phyloP scores from a whole-genome alignment of 192 early-diverging fungal genomes.

The Coemansia sp. region DNA sequence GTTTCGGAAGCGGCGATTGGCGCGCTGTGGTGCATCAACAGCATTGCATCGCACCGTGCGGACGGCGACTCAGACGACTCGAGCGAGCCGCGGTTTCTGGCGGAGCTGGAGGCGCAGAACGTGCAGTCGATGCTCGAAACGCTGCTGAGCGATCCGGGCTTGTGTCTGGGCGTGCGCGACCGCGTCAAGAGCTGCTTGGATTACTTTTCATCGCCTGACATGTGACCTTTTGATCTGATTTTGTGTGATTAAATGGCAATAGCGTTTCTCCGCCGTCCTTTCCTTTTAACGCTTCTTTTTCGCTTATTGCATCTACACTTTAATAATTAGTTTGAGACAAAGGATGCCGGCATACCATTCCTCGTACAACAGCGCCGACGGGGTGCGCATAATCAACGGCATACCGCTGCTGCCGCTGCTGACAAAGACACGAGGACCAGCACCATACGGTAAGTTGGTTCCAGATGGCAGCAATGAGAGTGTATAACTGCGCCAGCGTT shows the following conservation, averaged over 20 bases:
- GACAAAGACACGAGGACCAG: conserved; percentile 82
- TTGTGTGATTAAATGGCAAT: neutral
- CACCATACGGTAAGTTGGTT: conserved; percentile 63
- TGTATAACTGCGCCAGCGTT: neutral
- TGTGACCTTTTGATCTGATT: neutral
- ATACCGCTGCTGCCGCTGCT: conserved; percentile 88
- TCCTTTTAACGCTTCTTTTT: neutral
- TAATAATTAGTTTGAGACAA: neutral
- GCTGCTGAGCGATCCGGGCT: conserved; percentile 19
- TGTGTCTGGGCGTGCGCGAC: conserved; percentile 40
- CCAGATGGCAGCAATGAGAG: neutral
- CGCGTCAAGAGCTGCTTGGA: conserved; percentile 50
- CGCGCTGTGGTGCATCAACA: conserved; percentile 50
- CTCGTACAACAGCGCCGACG: conserved; percentile 14
- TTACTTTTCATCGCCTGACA: conserved; percentile 5
- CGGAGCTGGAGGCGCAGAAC: conserved; percentile 17
- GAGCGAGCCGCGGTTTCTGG: conserved; percentile 7
- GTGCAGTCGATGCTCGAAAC: conserved; percentile 21
- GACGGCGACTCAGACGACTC: conserved; percentile 1
- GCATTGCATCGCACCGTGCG: conserved; percentile 30
- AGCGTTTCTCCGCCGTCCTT: neutral
- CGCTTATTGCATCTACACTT: neutral
- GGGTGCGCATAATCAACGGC: conserved; percentile 69
- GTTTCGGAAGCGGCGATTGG: conserved; percentile 40
- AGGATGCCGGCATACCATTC: conserved; percentile 50